Conservation (phyloP, 2,329 filamentous ascomycete species). For the Camptophora hylomeconis region DNA sequence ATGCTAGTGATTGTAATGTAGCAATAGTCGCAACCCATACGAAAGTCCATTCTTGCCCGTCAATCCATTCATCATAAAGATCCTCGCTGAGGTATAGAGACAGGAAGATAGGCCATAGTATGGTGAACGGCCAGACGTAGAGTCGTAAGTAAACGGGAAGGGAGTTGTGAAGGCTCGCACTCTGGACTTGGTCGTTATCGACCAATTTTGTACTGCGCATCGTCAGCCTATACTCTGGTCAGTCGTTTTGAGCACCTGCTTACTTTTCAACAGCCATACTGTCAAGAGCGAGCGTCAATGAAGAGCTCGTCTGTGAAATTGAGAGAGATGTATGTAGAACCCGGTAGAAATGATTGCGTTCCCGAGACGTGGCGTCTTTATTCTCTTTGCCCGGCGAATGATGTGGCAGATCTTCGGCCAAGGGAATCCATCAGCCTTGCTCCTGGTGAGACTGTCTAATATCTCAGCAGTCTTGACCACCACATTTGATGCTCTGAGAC, state of each 20-base stretch:
- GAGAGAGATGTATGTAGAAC: conserved; percentile 1
- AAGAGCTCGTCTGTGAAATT: conserved; percentile 15
- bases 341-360: too few relatives aligned
- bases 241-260: conserved; percentile 4
- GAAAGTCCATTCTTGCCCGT: conserved; percentile 95
- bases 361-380: too few relatives aligned
- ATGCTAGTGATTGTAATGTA: conserved; percentile 74
- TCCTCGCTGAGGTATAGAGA: conserved; percentile 72
- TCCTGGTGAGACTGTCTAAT: too few relatives aligned
- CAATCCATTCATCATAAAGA: conserved; percentile 81
- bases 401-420: too few relatives aligned
- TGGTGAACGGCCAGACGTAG: conserved; percentile 85
- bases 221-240: too few relatives aligned
- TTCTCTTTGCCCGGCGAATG: too few relatives aligned
- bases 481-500: too few relatives aligned
- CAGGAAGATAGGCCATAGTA: conserved; percentile 86
- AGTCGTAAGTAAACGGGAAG: conserved; percentile 67
- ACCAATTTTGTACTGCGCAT: conserved; percentile 45
- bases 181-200: conserved; percentile 78
- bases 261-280: conserved; percentile 13
- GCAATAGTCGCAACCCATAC: conserved; percentile 83
- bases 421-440: too few relatives aligned
- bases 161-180: conserved; percentile 77
- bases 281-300: conserved; percentile 14
- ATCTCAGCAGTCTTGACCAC: too few relatives aligned